Base-by-base conservation (phyloP, 257 asterid species). In the Primulina eburnea region DNA sequence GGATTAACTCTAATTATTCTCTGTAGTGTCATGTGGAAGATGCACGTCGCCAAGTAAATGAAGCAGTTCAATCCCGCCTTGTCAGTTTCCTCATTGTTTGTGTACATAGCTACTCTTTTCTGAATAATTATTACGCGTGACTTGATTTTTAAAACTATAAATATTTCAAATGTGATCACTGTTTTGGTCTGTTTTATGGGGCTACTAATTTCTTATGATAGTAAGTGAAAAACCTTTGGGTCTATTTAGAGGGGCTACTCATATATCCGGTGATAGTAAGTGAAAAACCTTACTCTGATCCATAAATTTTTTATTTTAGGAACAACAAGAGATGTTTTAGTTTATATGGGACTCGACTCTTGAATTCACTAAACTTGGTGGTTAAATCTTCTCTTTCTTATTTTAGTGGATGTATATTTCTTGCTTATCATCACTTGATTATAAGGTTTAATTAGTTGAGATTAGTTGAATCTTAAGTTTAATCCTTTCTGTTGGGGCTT, bases 1-100 rank as follows among this genome's bases (percentile, higher is more conserved):
- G 43, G 68, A 72, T 73, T 77, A 30, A 78, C 47, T 33, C 1
- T 20, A n/a, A 71, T 72, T 61, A 71, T 56, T 71, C 50, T 70
- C 74, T 78, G 75, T 76, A 94, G 99, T 97, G 97, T 73, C 96
- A 89, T 47, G 97, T 89, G 82, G 95, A 87, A 76, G 97, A 89
- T 72, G 96, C 85, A 74, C 80, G 90, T 72, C 96, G 96, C 76
- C 95, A 91, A 86, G 97, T 91, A 52, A 82, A 91, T 72, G 99
- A 94, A 88, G 97, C 97, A 34, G 93, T 89, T 78, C 95, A 82
- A 68, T 78, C 89, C 69, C 97, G 99, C 63, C 96, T 91, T 82
- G 99, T 91, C 29, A 86, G 97, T 77, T 70, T 35, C 74, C 73
- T 73, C 64, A 3, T 34, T 59, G 61, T 5, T 69, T 59, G 33